Base-by-base conservation (phyloP, 2,329 filamentous ascomycete genomes). In the Zalaria obscura region DNA sequence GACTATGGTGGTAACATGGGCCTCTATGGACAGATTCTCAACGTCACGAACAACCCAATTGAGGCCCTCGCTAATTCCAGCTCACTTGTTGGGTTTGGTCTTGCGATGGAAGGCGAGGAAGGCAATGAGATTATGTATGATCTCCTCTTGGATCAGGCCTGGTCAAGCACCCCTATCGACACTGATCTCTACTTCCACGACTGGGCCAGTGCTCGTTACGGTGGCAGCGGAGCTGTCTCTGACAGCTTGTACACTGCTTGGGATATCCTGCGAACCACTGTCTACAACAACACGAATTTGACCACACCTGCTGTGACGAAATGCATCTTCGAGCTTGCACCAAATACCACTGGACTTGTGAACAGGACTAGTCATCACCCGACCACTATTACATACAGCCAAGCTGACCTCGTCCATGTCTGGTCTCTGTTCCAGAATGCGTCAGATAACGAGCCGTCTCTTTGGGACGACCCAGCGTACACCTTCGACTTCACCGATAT, bases 121-220 rank as follows among this genome's bases (percentile, higher is more conserved):
- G 69, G 68, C 11, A 72, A 72, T 45, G 68, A 73, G 41, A 64
- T 73, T 44, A 58, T 73, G 43, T 72, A 72, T 48, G 63, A 67
- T 40, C 51, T 72, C 1, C 56, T 73, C 0, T 58, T 73, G 1
- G 66, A 69, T 42, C 70, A 73, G 49, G 68, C 67, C 3, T 73
- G 70, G 70, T 61, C 59, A 1, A 35, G 36, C 5, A 51, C 49
- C 0, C 60, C 68, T 1, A 63, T 73, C 36, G 56, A 71, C 38
- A 68, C 65, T 0, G 43, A 53, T 3, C 27, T 42, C 1, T 73
- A 72, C 50, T 72, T 72, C 43, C 52, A 57, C 11, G 46, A 60
- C 39, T 73, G 68, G 68, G 65, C 65, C 2, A 50, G 52, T 0
- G 55, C 52, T 3, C 60, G 69, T 8, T 73, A 73, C 46, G 44